Percentiles rank a stretch among this genome's conserved stretches.
Evolutionary conservation across 1,284 basidiomycete species (phyloP).

Genomic region (Thecaphora thlaspeos): DNA sequence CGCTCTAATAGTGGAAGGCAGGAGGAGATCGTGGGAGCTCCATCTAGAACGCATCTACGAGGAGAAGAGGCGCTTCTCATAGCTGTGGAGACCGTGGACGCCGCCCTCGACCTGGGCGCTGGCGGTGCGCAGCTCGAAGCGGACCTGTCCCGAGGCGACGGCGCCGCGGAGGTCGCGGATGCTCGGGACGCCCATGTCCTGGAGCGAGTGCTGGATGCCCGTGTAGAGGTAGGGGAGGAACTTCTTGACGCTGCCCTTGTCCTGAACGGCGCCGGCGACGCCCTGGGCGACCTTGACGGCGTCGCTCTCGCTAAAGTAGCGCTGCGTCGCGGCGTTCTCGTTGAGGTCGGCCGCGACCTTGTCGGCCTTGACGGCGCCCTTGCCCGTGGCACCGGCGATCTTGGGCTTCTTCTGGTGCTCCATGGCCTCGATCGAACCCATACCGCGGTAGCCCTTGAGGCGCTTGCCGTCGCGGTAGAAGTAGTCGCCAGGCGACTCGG

Average conservation of each 20-base stretch:
- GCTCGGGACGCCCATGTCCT: constrained; percentile 82
- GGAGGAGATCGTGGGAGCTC: no score
- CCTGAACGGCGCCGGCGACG: constrained; percentile 92
- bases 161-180: constrained; percentile 67
- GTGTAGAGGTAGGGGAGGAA: constrained; percentile 90
- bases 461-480: constrained; percentile 98
- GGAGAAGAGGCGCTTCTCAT: constrained; percentile 67
- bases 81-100: constrained; percentile 72
- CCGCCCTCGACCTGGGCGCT: constrained; percentile 95
- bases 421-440: constrained; percentile 70
- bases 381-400: constrained; percentile 58
- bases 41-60: constrained; percentile 9
- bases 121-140: constrained; percentile 92
- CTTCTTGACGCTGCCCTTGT: constrained; percentile 84
- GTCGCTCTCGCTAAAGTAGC: constrained; percentile 95
- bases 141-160: constrained; percentile 69
- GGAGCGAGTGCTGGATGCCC: constrained; percentile 91
- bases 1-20: no score
- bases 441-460: constrained; percentile 96
- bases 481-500: constrained; percentile 97
- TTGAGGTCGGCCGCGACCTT: constrained; percentile 59
- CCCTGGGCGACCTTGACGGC: constrained; percentile 90
- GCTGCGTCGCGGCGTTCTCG: constrained; percentile 93
- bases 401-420: constrained; percentile 53
- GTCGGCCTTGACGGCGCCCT: constrained; percentile 62